Percentiles rank a stretch among this genome's conserved stretches.
Conservation (phyloP, 352 stramenopile genomes). For the Salisapilia sapeloensis region DNA sequence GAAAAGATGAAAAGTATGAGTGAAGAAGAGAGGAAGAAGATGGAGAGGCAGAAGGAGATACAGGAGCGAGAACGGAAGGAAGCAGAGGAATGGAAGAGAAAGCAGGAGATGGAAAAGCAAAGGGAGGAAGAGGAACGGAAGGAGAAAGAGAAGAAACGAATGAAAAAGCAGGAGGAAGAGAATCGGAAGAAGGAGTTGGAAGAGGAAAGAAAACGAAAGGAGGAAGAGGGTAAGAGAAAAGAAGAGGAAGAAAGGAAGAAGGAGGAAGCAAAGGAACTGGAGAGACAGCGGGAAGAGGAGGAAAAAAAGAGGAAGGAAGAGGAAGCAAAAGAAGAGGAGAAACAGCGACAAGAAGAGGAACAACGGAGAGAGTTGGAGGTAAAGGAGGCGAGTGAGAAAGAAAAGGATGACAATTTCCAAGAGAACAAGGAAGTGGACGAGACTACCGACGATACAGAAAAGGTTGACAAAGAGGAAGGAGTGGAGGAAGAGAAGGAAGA, state of each 20-base stretch:
- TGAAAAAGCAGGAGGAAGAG: constrained; percentile 8
- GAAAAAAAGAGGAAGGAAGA: constrained; percentile 5
- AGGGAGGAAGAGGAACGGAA: constrained; percentile 3
- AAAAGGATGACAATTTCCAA: constrained; percentile 21
- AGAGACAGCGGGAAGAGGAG: constrained; percentile 6
- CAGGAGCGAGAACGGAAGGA: constrained; percentile 9
- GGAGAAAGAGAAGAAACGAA: constrained; percentile 9
- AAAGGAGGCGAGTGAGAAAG: constrained; percentile 6
- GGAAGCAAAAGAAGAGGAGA: constrained; percentile 2
- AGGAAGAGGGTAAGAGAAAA: constrained; percentile 2
- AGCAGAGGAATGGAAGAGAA: constrained; percentile 1
- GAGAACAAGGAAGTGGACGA: too few species aligned
- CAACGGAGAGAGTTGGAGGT: constrained; percentile 2
- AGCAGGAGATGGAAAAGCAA: constrained; percentile 1
- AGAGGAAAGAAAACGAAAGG: constrained; percentile 8
- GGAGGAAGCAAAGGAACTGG: constrained; percentile 1
- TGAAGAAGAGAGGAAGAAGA: constrained; percentile 2
- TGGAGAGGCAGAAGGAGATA: constrained; percentile 6
- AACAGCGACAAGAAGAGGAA: constrained; percentile 7
- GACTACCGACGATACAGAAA: too few species aligned
- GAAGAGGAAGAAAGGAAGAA: background rate
- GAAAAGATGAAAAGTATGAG: constrained; percentile 6
- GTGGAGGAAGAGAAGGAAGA: too few species aligned
- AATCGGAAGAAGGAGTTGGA: constrained; percentile 9
- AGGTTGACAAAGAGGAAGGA: too few species aligned